These are phyloP conservation scores for Pseudofabraea citricarpa DNA, from an alignment of 2,329 filamentous ascomycete genomes.

Conservation along the genomic window DNA sequence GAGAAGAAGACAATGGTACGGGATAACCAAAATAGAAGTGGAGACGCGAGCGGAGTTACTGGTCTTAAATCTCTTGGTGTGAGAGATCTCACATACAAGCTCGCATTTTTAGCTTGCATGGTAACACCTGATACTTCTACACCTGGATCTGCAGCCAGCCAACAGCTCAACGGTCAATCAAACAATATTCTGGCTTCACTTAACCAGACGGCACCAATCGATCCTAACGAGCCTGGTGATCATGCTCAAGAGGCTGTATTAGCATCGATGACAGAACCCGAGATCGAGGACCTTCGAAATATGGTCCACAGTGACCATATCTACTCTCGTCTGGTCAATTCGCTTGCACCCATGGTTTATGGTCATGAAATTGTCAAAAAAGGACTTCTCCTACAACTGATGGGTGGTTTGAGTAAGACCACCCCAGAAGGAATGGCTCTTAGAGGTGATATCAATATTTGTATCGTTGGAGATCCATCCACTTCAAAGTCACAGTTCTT, in stretches of 20 bases:
- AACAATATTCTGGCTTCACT: constrained; percentile 81
- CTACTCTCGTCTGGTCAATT: constrained; percentile 87
- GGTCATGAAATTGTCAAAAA: constrained; percentile 98
- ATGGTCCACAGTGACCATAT: constrained; percentile 97
- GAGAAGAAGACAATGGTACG: constrained; percentile 75
- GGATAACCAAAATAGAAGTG: constrained; percentile 73
- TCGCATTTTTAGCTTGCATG: constrained; percentile 98
- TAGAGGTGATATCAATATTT: constrained; percentile 97
- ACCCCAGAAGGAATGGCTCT: constrained; percentile 94
- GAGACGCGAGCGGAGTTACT: constrained; percentile 75
- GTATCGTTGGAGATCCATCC: constrained; percentile 93
- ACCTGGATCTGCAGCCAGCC: constrained; percentile 67
- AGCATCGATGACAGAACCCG: constrained; percentile 75
- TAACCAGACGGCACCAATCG: constrained; percentile 65
- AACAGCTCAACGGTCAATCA: constrained; percentile 66
- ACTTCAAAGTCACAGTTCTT: constrained; percentile 98
- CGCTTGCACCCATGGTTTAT: constrained; percentile 93
- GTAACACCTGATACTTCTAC: constrained; percentile 83
- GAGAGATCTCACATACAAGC: constrained; percentile 86
- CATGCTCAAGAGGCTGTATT: constrained; percentile 84
- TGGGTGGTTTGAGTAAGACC: constrained; percentile 90
- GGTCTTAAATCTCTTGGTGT: constrained; percentile 92
- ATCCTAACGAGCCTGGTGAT: constrained; percentile 68
- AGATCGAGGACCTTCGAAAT: constrained; percentile 85
- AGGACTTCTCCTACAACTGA: constrained; percentile 84